Evolutionary conservation across 2,329 filamentous ascomycete species (phyloP).

Genomic region (Aspergillus nomiae): DNA sequence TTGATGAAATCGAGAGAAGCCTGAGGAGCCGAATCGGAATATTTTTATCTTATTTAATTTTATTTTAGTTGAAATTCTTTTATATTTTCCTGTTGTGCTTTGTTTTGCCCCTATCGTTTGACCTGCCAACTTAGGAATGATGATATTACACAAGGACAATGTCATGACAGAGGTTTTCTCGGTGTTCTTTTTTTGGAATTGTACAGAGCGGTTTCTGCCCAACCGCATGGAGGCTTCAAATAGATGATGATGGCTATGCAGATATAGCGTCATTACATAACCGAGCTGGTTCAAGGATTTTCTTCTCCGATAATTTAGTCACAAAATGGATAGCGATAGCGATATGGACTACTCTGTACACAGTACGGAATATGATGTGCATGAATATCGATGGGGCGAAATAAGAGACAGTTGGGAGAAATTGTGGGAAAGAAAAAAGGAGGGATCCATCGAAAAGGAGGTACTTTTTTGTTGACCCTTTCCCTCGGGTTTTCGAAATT

Average conservation of each 20-base stretch:
- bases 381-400: background rate
- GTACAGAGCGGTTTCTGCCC: background rate
- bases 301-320: background rate
- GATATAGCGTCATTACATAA: background rate
- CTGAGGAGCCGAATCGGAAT: background rate
- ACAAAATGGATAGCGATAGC: background rate
- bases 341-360: background rate
- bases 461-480: background rate
- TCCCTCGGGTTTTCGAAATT: background rate
- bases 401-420: background rate
- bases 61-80: background rate
- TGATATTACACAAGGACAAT: background rate
- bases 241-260: background rate
- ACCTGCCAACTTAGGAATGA: background rate
- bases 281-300: background rate
- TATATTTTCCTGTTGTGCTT: background rate
- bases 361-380: background rate
- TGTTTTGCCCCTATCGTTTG: background rate
- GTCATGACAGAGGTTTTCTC: background rate
- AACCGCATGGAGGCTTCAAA: background rate
- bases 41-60: background rate
- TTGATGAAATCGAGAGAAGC: background rate
- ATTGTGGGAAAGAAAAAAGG: background rate
- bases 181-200: background rate
- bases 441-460: background rate